Percentiles rank a stretch among this genome's conserved stretches.
Conservation (phyloP, 2,329 filamentous ascomycete genomes). For the Ophiostoma tasmaniense region DNA sequence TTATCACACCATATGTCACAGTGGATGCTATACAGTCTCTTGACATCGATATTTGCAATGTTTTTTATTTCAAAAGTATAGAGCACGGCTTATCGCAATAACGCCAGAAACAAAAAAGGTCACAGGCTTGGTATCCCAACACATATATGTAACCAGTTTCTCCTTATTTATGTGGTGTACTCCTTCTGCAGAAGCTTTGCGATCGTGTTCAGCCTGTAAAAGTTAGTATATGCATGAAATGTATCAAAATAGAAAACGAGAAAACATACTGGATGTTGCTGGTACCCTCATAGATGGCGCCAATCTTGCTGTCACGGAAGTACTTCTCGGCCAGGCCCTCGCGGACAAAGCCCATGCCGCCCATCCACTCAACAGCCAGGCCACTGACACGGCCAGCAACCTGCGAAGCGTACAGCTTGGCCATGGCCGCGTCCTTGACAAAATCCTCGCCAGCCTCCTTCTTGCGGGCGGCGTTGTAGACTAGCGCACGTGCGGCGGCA, state of each 20-base stretch:
- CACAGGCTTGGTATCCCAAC: neutral
- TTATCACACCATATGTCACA: neutral
- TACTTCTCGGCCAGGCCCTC: constrained; percentile 97
- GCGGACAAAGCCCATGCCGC: constrained; percentile 95
- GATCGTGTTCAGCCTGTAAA: constrained; percentile 50
- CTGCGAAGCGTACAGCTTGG: constrained; percentile 89
- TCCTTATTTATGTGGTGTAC: constrained; percentile 35
- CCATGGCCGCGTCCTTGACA: constrained; percentile 93
- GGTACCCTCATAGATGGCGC: constrained; percentile 91
- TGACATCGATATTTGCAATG: neutral
- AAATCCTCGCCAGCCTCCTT: constrained; percentile 97
- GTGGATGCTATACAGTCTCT: neutral
- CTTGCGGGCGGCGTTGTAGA: constrained; percentile 93
- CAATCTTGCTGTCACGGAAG: constrained; percentile 97
- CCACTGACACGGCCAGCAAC: constrained; percentile 81
- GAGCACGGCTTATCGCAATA: neutral
- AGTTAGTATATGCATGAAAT: constrained; percentile 19
- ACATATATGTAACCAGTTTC: neutral
- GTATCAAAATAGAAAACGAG: neutral
- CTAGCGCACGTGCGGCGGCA: constrained; percentile 76
- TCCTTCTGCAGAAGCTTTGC: constrained; percentile 56
- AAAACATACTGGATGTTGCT: constrained; percentile 60
- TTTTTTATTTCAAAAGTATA: neutral
- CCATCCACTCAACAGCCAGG: constrained; percentile 96
- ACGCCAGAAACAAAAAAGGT: neutral